Conservation (phyloP, 2,329 filamentous ascomycete genomes). For the Colletotrichum cordylinicola region DNA sequence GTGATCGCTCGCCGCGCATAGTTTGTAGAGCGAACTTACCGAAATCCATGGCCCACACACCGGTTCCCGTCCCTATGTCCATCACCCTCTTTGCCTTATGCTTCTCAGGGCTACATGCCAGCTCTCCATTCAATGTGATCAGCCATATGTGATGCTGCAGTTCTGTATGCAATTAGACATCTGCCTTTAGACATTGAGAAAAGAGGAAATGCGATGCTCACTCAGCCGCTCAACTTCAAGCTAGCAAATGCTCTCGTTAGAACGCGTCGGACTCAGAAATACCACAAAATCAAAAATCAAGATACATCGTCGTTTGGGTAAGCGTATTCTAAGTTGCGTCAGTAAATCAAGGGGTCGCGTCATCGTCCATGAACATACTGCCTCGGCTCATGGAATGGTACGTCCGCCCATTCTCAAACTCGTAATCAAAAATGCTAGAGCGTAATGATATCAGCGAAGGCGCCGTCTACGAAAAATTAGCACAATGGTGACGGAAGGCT, state of each 20-base stretch:
- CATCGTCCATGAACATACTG: background rate
- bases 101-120: constrained; percentile 30
- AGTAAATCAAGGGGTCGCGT: background rate
- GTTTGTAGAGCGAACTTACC: constrained; percentile 25
- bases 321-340: constrained; percentile 25
- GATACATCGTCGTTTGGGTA: constrained; percentile 31
- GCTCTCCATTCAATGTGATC: constrained; percentile 34
- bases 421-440: constrained; percentile 39
- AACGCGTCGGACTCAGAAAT: background rate
- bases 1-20: background rate
- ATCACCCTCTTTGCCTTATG: constrained; percentile 36
- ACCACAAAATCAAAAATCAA: background rate
- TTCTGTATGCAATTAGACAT: constrained; percentile 24
- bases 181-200: background rate
- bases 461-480: background rate
- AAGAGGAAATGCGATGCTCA: background rate
- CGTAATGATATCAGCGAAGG: background rate
- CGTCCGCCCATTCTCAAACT: constrained; percentile 41
- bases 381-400: constrained; percentile 34
- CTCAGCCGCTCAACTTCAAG: constrained; percentile 33
- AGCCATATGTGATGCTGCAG: constrained; percentile 40
- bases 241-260: constrained; percentile 11
- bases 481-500: background rate
- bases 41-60: constrained; percentile 50
- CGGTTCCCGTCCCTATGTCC: constrained; percentile 56